Evolutionary conservation across 2,329 filamentous ascomycete genomes (phyloP), one percentile per base, ranked within the genome.

Genomic region (Colletotrichum horii): DNA sequence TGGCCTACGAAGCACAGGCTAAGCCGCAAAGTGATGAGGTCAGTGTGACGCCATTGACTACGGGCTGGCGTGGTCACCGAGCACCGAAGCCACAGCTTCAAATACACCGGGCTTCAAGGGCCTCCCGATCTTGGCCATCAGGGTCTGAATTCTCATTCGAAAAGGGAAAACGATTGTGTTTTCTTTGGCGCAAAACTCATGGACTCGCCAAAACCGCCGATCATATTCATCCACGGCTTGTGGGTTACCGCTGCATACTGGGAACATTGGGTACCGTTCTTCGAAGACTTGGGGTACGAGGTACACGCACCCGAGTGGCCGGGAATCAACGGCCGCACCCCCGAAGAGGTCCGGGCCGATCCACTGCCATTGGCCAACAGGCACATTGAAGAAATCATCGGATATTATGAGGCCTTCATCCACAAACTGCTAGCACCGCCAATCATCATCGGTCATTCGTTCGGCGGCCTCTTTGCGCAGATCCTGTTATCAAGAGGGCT

Each of bases 241-340:
- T 80, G 79, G 79, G 78, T 80, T 79, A 80, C 78, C 11, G 77
- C 78, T 7, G 28, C 72, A 28, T 79, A 75, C 43, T 80, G 79
- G 79, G 79, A 80, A 60, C 70, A 79, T 26, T 80, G 79, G 79
- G 74, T 77, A 4, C 30, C 70, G 2, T 76, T 62, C 32, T 78
- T 77, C 65, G 30, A 69, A 9, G 52, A 55, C 24, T 43, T 66
- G 28, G 79, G 78, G 30, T 80, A 79, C 68, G 72, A 77, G 4
- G 78, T 79, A 24, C 66, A 79, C 34, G 78, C 78, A 4, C 79
- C 79, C 6, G 78, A 77, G 16, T 80, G 79, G 78, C 79, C 79
- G 16, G 79, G 79, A 8, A 68, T 80, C 34, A 78, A 79, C 55
- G 76, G 76, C 52, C 78, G 78, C 32, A 77, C 77, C 9, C 72